These are phyloP conservation scores for Babesia ovata DNA, from an alignment of 169 alveolate species.

Conservation along the genomic window DNA sequence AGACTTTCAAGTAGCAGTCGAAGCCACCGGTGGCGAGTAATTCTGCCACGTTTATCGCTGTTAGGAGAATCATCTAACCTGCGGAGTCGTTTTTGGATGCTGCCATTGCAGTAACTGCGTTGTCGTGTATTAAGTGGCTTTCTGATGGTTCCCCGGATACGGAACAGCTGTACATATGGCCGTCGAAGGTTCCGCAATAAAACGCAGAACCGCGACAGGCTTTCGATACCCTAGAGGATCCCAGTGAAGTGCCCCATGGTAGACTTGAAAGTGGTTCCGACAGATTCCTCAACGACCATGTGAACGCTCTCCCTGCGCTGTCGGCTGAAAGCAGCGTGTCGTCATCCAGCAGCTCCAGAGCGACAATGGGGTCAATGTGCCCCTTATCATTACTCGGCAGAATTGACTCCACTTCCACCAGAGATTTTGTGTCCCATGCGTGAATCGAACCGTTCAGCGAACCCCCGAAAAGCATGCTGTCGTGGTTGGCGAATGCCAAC, in stretches of 20 bases:
- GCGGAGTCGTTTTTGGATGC: background rate
- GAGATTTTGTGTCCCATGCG: conserved; percentile 5
- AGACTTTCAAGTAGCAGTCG: conserved; percentile 17
- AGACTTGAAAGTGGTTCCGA: conserved; percentile 9
- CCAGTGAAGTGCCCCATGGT: background rate
- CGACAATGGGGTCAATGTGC: conserved; percentile 22
- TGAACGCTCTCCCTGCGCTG: conserved; percentile 13
- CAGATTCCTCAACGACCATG: conserved; percentile 26
- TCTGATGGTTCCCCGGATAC: background rate
- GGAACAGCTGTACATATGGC: conserved; percentile 7
- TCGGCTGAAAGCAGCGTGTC: conserved; percentile 21
- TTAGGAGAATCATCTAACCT: background rate
- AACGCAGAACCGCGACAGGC: background rate
- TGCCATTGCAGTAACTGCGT: background rate
- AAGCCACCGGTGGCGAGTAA: conserved; percentile 7
- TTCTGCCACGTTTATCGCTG: background rate
- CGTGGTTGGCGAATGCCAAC: conserved; percentile 3
- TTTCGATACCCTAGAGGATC: background rate
- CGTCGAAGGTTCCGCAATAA: conserved; percentile 12
- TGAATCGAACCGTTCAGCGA: conserved; percentile 15
- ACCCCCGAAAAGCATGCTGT: conserved; percentile 11
- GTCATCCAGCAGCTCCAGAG: background rate
- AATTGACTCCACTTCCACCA: background rate
- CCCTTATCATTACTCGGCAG: background rate
- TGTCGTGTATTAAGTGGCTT: background rate